These are phyloP conservation scores for Anethum foeniculum DNA, from an alignment of 140 eudicot genomes.

Conservation along the genomic window DNA sequence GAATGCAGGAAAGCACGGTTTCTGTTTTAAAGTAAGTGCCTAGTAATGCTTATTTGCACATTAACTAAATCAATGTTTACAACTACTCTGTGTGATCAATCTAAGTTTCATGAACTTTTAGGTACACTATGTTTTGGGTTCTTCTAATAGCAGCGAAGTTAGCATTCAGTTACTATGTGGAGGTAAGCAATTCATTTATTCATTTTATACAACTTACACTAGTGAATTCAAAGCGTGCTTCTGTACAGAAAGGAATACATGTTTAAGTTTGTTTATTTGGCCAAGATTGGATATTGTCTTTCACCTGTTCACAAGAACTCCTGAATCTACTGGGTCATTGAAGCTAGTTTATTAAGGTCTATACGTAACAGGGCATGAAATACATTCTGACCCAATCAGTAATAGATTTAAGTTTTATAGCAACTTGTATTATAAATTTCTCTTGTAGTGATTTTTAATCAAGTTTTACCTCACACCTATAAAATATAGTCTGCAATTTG, in stretches of 20 bases:
- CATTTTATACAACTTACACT: background rate
- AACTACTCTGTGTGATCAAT: background rate
- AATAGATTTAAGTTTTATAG: background rate
- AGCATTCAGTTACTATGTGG: slow-evolving; percentile 83
- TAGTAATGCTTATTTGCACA: slow-evolving; percentile 10
- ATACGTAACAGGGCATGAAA: background rate
- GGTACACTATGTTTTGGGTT: slow-evolving; percentile 79
- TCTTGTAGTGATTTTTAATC: background rate
- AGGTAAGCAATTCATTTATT: slow-evolving; percentile 39
- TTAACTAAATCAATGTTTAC: slow-evolving; percentile 8
- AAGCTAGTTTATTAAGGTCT: background rate
- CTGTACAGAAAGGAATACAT: background rate
- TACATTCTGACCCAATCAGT: background rate
- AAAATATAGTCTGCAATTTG: background rate
- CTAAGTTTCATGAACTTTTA: slow-evolving; percentile 13
- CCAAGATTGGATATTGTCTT: background rate
- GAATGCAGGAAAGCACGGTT: slow-evolving; percentile 78
- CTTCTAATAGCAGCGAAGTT: slow-evolving; percentile 62
- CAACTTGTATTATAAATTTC: background rate
- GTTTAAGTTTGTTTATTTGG: background rate
- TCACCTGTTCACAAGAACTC: background rate
- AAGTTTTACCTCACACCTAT: background rate
- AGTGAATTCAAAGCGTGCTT: background rate
- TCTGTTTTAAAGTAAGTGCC: slow-evolving; percentile 65
- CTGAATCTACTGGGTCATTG: background rate